Percentiles rank a stretch among this genome's conserved stretches.
Conservation (phyloP, 352 stramenopile species). For the Phytophthora cactorum region DNA sequence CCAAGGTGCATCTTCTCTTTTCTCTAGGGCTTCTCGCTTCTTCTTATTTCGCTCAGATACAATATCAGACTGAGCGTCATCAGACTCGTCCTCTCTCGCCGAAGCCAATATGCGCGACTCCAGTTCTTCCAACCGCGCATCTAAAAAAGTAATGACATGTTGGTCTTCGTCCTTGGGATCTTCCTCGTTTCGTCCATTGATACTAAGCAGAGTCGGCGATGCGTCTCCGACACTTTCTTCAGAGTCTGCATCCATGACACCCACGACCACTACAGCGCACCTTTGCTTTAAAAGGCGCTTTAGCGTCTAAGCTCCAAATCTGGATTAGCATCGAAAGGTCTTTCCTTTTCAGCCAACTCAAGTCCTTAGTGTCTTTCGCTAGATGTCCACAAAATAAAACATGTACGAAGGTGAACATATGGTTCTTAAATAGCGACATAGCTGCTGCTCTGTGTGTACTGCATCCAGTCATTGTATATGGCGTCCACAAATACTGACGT, state of each 20-base stretch:
- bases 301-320: conserved; percentile 9
- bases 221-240: conserved; percentile 1
- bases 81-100: conserved; percentile 3
- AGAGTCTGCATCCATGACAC: conserved; percentile 10
- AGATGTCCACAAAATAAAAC: neutral
- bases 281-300: neutral
- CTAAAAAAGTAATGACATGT: conserved; percentile 9
- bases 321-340: conserved; percentile 7
- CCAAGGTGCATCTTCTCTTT: conserved; percentile 32
- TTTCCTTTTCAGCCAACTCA: neutral
- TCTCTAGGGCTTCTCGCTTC: conserved; percentile 14
- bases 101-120: conserved; percentile 20
- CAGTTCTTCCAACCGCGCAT: conserved; percentile 17
- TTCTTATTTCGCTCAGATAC: conserved; percentile 5
- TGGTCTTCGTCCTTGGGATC: conserved; percentile 4
- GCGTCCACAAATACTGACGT: too few relatives aligned
- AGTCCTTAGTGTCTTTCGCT: neutral
- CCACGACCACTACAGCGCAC: neutral
- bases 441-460: neutral
- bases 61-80: conserved; percentile 9
- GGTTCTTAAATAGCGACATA: neutral
- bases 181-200: neutral
- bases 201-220: neutral
- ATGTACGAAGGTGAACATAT: neutral
- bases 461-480: neutral